Base-by-base conservation (phyloP, 805 yeast species). In the Starmerella kuoi region DNA sequence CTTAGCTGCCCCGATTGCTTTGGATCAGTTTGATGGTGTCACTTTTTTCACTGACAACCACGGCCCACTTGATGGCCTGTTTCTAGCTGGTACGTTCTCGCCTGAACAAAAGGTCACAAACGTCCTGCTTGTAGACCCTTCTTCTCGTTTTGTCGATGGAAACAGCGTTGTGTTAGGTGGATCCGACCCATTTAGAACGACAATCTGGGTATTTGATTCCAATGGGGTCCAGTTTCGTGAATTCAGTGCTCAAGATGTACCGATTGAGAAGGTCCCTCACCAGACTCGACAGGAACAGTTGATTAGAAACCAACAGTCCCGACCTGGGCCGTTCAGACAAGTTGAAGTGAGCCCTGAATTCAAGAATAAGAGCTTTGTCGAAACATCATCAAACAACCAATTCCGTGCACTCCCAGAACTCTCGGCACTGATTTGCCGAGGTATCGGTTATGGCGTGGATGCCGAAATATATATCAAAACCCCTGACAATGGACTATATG, bases 401-500 rank as follows among this genome's bases (percentile, higher is more conserved):
- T 37, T 48, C 37, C 18, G 52, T n/a, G 43, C 52, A 4, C 38
- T 48, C 3, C 50, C 50, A 2, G 52, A 48, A 15, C 23, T 48
- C 18, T 12, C 23, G 3, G 42, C 50, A 6, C 20, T 44, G 17
- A 31, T 40, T 2, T 39, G 43, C 32, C 31, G 38, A 8, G 52
- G 52, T 14, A 35, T 38, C 8, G 51, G 51, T 11, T 12, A 19
- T 14, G 49, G 48, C 25, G 21, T 44, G 3, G 52, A 48, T 22
- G 52, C 52, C 2, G 52, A 48, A 37, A 47, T 41, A 11, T 48
- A 47, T 31, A 12, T 48, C 14, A 48, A 48, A 32, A 40, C 50
- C 4, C 52, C 52, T 1, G 52, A 48, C 19, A 19, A 22, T 15
- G 52, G 50, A 23, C 4, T 42, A 19, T 48, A 28, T 34, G 50